These are phyloP conservation scores for Choanephora cucurbitarum DNA, from an alignment of 371 early-diverging fungal species.

Conservation along the genomic window DNA sequence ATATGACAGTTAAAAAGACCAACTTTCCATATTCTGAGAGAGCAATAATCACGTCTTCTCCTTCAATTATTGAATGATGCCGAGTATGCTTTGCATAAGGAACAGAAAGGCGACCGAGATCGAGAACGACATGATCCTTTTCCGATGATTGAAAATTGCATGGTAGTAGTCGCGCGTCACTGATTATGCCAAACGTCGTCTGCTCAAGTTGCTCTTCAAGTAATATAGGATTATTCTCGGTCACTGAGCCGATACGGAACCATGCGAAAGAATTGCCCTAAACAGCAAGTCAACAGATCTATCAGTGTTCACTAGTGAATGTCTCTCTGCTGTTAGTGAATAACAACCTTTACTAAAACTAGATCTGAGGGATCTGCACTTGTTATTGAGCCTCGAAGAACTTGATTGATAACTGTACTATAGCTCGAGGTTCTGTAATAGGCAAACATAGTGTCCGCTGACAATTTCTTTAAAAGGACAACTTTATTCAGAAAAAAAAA, in stretches of 20 bases:
- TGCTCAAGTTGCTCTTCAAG: constrained; percentile 31
- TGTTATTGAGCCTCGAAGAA: constrained; percentile 30
- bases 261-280: constrained; percentile 35
- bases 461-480: too few species aligned
- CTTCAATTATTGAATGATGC: constrained; percentile 29
- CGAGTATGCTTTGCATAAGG: constrained; percentile 19
- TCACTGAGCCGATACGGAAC: constrained; percentile 8
- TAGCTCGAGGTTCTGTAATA: constrained; percentile 32
- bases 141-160: constrained; percentile 20
- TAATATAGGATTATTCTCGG: constrained; percentile 4
- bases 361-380: constrained; percentile 16
- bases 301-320: too few species aligned
- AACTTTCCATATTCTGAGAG: constrained; percentile 48
- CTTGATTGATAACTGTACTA: constrained; percentile 30
- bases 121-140: background rate
- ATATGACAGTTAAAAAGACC: constrained; percentile 30
- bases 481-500: too few species aligned
- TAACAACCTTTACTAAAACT: constrained; percentile 34
- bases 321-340: too few species aligned
- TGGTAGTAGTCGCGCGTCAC: constrained; percentile 24
- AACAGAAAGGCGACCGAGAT: constrained; percentile 1
- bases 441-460: constrained; percentile 22
- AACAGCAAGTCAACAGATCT: background rate
- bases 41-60: constrained; percentile 36
- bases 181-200: constrained; percentile 33